phyloP scores from a whole-genome alignment of 2,329 filamentous ascomycete species.

The Aspergillus sojae region DNA sequence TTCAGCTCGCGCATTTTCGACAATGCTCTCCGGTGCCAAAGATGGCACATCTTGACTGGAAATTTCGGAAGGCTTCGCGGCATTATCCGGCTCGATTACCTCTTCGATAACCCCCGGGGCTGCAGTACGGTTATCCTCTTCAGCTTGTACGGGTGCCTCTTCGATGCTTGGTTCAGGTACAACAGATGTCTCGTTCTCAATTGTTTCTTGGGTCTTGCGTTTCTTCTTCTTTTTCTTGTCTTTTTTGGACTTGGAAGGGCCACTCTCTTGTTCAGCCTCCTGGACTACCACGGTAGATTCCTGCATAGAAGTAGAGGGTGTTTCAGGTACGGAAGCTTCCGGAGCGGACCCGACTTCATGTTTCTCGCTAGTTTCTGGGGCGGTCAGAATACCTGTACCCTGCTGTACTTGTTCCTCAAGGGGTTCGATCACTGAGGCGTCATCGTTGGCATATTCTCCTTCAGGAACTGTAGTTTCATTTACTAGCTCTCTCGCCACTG shows the following conservation, averaged over 20 bases:
- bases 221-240: constrained; percentile 44
- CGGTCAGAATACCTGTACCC: neutral
- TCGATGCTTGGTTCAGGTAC: neutral
- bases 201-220: constrained; percentile 23
- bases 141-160: neutral
- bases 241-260: constrained; percentile 27
- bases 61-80: neutral
- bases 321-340: neutral
- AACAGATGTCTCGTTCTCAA: constrained; percentile 20
- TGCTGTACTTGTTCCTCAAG: neutral
- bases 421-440: neutral
- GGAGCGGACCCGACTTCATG: neutral
- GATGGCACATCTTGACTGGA: constrained; percentile 12
- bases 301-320: constrained; percentile 1
- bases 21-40: too few relatives aligned
- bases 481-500: neutral
- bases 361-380: neutral
- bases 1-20: neutral
- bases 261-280: constrained; percentile 14
- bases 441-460: neutral
- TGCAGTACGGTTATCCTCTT: neutral
- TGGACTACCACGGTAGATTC: constrained; percentile 7
- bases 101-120: neutral
- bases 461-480: neutral
- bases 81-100: neutral